These are phyloP conservation scores for Globisporangium alternatum DNA, from an alignment of 352 stramenopile species.

Conservation along the genomic window DNA sequence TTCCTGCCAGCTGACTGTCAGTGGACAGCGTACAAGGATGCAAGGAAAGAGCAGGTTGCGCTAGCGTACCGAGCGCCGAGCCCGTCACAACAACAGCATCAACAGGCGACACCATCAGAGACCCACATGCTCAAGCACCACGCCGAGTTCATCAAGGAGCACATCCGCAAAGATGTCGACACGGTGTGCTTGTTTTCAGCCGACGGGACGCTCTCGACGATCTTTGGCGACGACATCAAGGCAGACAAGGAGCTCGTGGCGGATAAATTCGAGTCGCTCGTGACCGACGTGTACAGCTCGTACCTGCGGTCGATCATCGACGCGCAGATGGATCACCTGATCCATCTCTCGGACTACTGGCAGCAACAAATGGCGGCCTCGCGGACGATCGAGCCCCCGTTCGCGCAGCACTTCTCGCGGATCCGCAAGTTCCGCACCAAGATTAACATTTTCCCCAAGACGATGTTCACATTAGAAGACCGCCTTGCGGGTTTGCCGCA, in stretches of 20 bases:
- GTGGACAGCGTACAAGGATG: constrained; percentile 65
- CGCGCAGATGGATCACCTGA: constrained; percentile 53
- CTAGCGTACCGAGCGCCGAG: constrained; percentile 27
- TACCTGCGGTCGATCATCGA: constrained; percentile 53
- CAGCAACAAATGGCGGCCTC: constrained; percentile 40
- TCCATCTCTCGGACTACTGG: constrained; percentile 57
- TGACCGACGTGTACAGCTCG: constrained; percentile 54
- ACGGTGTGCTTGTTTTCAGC: constrained; percentile 64
- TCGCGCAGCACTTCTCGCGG: constrained; percentile 42
- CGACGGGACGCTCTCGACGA: constrained; percentile 63
- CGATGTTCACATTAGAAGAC: constrained; percentile 50
- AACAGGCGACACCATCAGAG: neutral
- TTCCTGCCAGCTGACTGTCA: constrained; percentile 60
- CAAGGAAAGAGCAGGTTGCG: constrained; percentile 53
- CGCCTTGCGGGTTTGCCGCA: constrained; percentile 35
- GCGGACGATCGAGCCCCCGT: constrained; percentile 17
- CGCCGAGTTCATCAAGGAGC: constrained; percentile 71
- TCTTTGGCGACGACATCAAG: constrained; percentile 60
- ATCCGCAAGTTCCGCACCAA: constrained; percentile 61
- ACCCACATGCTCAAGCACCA: constrained; percentile 44
- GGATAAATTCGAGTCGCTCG: constrained; percentile 61
- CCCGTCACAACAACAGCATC: neutral
- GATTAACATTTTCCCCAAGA: constrained; percentile 53
- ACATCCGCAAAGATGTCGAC: constrained; percentile 70
- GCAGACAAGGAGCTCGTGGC: constrained; percentile 46